Conservation (phyloP, 1,284 basidiomycete species). For the Moesziomyces globuligerus region DNA sequence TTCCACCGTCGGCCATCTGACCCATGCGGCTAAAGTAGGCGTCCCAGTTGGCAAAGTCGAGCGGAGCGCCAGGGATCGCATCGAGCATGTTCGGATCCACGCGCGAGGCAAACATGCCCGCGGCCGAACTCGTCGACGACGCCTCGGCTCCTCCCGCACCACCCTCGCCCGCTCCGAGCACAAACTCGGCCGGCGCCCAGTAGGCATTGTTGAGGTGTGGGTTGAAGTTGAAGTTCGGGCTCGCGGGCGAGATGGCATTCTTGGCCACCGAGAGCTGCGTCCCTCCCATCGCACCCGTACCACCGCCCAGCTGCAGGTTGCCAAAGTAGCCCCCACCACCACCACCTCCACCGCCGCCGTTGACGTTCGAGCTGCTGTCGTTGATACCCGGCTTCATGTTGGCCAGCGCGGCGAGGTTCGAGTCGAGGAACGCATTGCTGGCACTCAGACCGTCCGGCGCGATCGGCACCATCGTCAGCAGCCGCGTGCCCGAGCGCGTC, state of each 20-base stretch:
- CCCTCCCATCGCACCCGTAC: neutral
- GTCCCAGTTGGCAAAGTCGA: slow-evolving; percentile 57
- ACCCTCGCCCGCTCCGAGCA: neutral
- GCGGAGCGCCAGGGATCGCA: slow-evolving; percentile 42
- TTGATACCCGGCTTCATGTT: slow-evolving; percentile 4
- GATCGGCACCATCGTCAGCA: slow-evolving; percentile 56
- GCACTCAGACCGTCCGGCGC: slow-evolving; percentile 16
- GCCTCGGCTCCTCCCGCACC: slow-evolving; percentile 3
- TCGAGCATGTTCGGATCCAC: slow-evolving; percentile 45
- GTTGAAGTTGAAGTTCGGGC: slow-evolving; percentile 53
- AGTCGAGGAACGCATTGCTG: slow-evolving; percentile 27
- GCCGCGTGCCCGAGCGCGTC: slow-evolving; percentile 44
- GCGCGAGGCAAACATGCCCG: slow-evolving; percentile 16
- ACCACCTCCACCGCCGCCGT: neutral
- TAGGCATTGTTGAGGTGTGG: slow-evolving; percentile 55
- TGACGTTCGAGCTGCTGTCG: neutral
- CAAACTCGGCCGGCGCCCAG: slow-evolving; percentile 40
- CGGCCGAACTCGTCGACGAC: neutral
- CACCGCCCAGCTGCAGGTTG: slow-evolving; percentile 11
- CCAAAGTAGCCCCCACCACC: slow-evolving; percentile 10
- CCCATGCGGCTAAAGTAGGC: slow-evolving; percentile 34
- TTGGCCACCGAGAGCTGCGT: slow-evolving; percentile 29
- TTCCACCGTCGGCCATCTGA: slow-evolving; percentile 1
- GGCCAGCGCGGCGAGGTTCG: slow-evolving; percentile 16
- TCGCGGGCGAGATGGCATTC: slow-evolving; percentile 29